Conservation (phyloP, 176 grass and related monocot species). For the Zoysia pacifica region DNA sequence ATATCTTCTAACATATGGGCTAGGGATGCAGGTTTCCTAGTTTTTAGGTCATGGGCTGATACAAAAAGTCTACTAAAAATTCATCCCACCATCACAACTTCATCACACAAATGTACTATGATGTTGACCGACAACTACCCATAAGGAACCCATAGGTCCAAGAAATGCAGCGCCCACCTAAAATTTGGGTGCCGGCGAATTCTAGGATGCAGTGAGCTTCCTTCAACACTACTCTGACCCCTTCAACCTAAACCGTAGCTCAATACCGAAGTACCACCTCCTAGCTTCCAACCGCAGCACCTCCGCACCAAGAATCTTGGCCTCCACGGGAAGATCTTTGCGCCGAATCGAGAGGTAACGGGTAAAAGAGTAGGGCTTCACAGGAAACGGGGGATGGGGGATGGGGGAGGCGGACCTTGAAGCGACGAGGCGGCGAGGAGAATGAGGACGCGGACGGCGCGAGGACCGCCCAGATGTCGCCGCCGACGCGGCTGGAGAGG, state of each 20-base stretch:
- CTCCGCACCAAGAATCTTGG: background rate
- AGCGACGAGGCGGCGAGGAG: conserved; percentile 24
- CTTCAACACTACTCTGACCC: background rate
- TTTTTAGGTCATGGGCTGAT: too few relatives aligned
- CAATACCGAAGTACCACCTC: background rate
- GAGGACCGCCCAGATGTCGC: conserved; percentile 31
- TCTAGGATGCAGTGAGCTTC: background rate
- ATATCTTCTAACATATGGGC: background rate
- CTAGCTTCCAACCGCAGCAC: background rate
- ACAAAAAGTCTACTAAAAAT: too few relatives aligned
- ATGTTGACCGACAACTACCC: too few relatives aligned
- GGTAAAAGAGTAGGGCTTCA: background rate
- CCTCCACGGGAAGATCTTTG: background rate
- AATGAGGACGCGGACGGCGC: conserved; percentile 39
- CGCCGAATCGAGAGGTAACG: background rate
- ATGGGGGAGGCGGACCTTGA: conserved; percentile 33
- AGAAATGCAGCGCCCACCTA: background rate
- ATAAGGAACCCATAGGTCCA: background rate
- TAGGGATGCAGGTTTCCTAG: background rate
- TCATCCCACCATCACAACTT: too few relatives aligned
- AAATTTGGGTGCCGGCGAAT: background rate
- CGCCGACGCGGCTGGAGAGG: conserved; percentile 30
- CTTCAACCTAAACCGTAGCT: background rate
- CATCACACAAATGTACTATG: too few relatives aligned
- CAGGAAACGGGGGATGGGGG: background rate